These are phyloP conservation scores for Pichia sp. DNA, from an alignment of 1,139 yeast species.

Conservation along the genomic window DNA sequence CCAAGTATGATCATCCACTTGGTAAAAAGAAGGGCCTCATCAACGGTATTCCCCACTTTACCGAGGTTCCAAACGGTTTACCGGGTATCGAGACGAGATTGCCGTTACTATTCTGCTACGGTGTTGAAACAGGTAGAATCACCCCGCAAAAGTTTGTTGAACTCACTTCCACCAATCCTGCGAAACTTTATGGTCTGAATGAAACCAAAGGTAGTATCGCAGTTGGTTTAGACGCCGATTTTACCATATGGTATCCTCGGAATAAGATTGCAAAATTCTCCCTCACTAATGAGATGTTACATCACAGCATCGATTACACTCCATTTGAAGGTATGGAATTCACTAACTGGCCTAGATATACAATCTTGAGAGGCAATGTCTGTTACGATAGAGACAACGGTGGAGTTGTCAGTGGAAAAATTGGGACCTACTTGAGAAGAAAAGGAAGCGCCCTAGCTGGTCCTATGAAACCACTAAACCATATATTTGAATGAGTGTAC, in stretches of 20 bases:
- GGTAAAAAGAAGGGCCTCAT: slow-evolving; percentile 36
- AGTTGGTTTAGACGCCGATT: slow-evolving; percentile 78
- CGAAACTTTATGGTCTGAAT: slow-evolving; percentile 69
- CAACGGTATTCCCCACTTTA: slow-evolving; percentile 26
- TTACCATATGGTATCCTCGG: slow-evolving; percentile 67
- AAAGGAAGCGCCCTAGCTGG: slow-evolving; percentile 13
- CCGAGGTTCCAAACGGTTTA: slow-evolving; percentile 36
- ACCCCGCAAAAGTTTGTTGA: slow-evolving; percentile 35
- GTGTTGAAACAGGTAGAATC: slow-evolving; percentile 35
- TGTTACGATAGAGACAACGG: slow-evolving; percentile 32
- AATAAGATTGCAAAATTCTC: slow-evolving; percentile 29
- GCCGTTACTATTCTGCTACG: slow-evolving; percentile 36
- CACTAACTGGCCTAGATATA: slow-evolving; percentile 41
- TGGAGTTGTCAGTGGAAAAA: slow-evolving; percentile 20
- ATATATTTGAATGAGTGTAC: slow-evolving; percentile 2
- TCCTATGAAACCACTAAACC: slow-evolving; percentile 4
- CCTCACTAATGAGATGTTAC: slow-evolving; percentile 31
- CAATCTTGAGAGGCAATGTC: slow-evolving; percentile 33
- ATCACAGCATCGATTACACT: slow-evolving; percentile 39
- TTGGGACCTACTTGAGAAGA: slow-evolving; percentile 28
- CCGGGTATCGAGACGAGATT: slow-evolving; percentile 43
- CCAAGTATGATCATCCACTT: slow-evolving; percentile 31
- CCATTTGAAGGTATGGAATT: slow-evolving; percentile 38
- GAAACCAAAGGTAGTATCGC: slow-evolving; percentile 63
- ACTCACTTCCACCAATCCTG: slow-evolving; percentile 24